These are phyloP conservation scores for Trebouxia sp. DNA, from an alignment of 139 green algal species.

Conservation along the genomic window DNA sequence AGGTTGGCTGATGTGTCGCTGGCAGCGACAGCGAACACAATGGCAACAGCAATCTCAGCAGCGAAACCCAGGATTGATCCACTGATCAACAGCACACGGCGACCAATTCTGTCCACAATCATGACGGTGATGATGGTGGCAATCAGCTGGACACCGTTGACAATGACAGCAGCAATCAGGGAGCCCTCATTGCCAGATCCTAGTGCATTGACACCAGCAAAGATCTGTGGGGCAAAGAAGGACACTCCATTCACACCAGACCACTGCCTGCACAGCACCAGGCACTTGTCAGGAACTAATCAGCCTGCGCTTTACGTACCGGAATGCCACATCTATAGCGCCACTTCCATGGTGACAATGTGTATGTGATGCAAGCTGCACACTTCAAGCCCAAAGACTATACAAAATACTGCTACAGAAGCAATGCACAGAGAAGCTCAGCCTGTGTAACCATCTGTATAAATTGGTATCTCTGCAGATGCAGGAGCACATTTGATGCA, in stretches of 20 bases:
- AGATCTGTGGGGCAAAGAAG: constrained; percentile 41
- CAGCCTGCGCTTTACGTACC: too few species aligned
- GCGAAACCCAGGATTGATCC: constrained; percentile 20
- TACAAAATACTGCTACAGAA: too few species aligned
- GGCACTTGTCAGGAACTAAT: neutral
- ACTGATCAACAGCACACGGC: constrained; percentile 23
- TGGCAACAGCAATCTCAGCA: constrained; percentile 29
- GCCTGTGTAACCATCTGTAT: too few species aligned
- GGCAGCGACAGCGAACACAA: constrained; percentile 22
- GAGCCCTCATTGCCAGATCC: constrained; percentile 2
- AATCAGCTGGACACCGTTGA: constrained; percentile 36
- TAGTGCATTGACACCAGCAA: constrained; percentile 26
- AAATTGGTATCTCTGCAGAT: too few species aligned
- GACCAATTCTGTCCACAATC: constrained; percentile 26
- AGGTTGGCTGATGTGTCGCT: neutral
- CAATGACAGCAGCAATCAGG: constrained; percentile 34
- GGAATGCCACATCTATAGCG: too few species aligned
- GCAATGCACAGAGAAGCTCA: too few species aligned
- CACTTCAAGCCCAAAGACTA: too few species aligned
- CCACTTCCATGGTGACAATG: too few species aligned
- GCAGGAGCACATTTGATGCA: too few species aligned
- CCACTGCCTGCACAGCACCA: neutral
- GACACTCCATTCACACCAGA: constrained; percentile 32
- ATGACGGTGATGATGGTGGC: constrained; percentile 34
- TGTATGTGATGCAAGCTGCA: too few species aligned